A percentile compares a stretch with the other conserved stretches of the same genome.
Conservation (phyloP, 2,329 filamentous ascomycete species). For the Stagonosporopsis rhizophila region DNA sequence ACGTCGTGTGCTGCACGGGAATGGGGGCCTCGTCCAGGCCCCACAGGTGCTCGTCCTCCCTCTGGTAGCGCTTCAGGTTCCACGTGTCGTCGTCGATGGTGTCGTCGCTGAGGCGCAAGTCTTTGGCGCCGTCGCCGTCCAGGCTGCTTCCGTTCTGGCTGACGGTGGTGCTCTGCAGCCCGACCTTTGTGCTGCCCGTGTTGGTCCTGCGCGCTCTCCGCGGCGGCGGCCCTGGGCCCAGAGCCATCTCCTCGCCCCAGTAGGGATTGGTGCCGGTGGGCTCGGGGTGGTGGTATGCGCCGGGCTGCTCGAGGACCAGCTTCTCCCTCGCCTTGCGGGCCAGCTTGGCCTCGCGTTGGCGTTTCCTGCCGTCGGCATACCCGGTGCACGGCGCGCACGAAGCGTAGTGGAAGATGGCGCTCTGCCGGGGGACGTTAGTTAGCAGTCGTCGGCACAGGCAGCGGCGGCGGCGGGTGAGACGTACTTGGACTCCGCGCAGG, state of each 20-base stretch:
- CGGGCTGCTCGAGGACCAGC: constrained; percentile 73
- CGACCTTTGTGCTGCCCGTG: constrained; percentile 60
- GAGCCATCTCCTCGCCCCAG: constrained; percentile 85
- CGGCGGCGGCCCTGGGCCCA: constrained; percentile 78
- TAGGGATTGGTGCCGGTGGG: constrained; percentile 87
- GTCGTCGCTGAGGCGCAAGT: constrained; percentile 43
- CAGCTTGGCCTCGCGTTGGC: constrained; percentile 72
- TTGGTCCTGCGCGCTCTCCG: constrained; percentile 63
- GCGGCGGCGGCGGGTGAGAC: background rate
- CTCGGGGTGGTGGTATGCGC: constrained; percentile 77
- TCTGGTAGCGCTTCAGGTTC: constrained; percentile 81
- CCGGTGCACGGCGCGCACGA: constrained; percentile 81
- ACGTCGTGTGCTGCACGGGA: constrained; percentile 42
- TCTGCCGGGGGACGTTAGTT: constrained; percentile 52
- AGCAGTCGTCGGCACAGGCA: background rate
- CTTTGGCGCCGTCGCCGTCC: constrained; percentile 33
- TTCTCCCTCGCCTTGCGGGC: constrained; percentile 71
- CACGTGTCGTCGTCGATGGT: constrained; percentile 61
- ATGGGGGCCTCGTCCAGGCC: constrained; percentile 62
- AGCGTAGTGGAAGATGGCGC: constrained; percentile 77
- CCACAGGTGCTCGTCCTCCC: constrained; percentile 89
- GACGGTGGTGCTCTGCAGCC: constrained; percentile 55
- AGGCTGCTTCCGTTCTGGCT: constrained; percentile 56
- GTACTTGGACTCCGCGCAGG: constrained; percentile 58
- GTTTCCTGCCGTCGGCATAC: constrained; percentile 71